Evolutionary conservation across 768 basidiomycete genomes (phyloP).

Genomic region (Hypholoma fasciculare): DNA sequence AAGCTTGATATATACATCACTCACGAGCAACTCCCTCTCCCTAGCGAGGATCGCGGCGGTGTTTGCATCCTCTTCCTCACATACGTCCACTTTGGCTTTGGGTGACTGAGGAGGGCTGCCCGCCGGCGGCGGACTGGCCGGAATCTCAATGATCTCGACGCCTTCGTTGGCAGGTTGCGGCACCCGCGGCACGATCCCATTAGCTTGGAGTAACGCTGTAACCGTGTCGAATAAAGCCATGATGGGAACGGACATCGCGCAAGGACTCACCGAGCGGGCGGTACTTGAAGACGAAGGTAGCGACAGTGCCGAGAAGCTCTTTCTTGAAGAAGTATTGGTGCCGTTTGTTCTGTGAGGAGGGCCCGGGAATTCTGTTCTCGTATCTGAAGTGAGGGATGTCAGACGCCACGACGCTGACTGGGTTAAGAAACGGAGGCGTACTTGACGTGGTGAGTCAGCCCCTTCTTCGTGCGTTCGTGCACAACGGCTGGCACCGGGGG

Average conservation of each 20-base stretch:
- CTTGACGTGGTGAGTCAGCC: slow-evolving; percentile 22
- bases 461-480: slow-evolving; percentile 25
- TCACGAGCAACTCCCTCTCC: no score
- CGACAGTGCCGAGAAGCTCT: background rate
- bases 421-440: background rate
- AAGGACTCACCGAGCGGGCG: background rate
- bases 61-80: no score
- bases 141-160: no score
- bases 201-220: slow-evolving; percentile 9
- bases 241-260: no score
- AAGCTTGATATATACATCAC: no score
- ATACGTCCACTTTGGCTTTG: no score
- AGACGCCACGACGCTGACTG: no score
- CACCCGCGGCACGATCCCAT: background rate
- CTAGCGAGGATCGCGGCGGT: no score
- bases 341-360: background rate
- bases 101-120: no score
- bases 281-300: background rate
- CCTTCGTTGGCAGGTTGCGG: background rate
- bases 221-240: background rate
- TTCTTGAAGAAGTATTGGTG: background rate
- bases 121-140: no score
- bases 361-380: background rate
- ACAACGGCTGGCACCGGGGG: slow-evolving; percentile 4
- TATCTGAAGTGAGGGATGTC: no score